Percentiles rank a stretch among this genome's conserved stretches.
phyloP scores from a whole-genome alignment of 331 rosid species.

The Pyrus hybrid region DNA sequence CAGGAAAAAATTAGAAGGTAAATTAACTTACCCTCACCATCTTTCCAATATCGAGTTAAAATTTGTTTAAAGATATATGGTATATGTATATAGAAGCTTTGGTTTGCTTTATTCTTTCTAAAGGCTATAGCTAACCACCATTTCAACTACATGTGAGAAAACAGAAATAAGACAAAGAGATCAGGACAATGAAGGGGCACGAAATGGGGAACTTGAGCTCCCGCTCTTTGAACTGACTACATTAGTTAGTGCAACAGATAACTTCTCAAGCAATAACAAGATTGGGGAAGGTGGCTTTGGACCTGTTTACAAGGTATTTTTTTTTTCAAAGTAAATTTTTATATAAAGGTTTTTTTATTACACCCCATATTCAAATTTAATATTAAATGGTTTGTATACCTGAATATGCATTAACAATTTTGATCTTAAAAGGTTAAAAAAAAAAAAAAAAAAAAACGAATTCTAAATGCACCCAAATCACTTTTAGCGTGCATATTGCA shows the following conservation, averaged over 20 bases:
- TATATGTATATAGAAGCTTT: background rate
- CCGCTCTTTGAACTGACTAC: conserved; percentile 22
- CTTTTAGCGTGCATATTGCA: too few relatives aligned
- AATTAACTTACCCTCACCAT: background rate
- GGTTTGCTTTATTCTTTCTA: background rate
- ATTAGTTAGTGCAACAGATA: conserved; percentile 17
- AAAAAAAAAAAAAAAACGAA: too few relatives aligned
- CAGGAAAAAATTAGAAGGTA: conserved; percentile 18
- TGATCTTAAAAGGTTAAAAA: too few relatives aligned
- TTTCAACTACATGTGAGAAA: background rate
- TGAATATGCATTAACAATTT: too few relatives aligned
- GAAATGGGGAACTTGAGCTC: conserved; percentile 28
- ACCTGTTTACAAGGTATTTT: conserved; percentile 30
- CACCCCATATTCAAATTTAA: too few relatives aligned
- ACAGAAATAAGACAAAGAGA: background rate
- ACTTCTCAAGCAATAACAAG: conserved; percentile 26
- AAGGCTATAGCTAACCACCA: background rate
- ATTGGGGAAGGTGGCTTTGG: conserved; percentile 44
- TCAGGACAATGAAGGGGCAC: background rate
- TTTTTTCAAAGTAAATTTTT: too few relatives aligned
- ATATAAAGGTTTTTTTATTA: too few relatives aligned
- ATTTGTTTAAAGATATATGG: background rate
- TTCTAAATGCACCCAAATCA: too few relatives aligned
- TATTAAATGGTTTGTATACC: too few relatives aligned
- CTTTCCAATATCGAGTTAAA: background rate